Base-by-base conservation (phyloP, 1,284 basidiomycete species). In the Trametes pubescens region DNA sequence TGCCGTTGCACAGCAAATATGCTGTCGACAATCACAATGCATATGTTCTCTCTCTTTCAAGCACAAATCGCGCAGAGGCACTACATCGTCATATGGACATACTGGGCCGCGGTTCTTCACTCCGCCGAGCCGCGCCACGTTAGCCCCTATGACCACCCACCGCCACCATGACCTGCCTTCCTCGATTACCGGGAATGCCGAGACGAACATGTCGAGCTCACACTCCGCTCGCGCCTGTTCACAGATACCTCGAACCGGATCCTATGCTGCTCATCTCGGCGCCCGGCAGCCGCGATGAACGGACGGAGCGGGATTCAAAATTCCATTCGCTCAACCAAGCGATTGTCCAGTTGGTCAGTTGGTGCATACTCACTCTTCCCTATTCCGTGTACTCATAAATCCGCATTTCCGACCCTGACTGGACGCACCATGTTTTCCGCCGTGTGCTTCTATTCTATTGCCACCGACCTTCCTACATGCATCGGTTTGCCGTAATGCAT, bases 311-410 rank as follows among this genome's bases (percentile, higher is more conserved):
- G 79, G 96, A 99, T 75, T 91, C 93, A 7, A 90, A 91, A 68
- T 99, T 98, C 75, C 96, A 98, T 75, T 87, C 92, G 9, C 84
- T 99, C 48, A 99, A 99, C 78, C 88, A 92, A 75, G 97, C 97
- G 0, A 92, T 99, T 61, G 98, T 98, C 3, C 93, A 96, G 72
- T 81, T 99, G 71, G 96, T 97, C 74, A 68, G 87, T 80, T 34
- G 56, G n/a, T 38, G 48, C 40, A 46, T 14, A 22, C 37, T 22
- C 16, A 34, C 35, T 8, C 38, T 32, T 26, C 56, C 37, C 35
- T n/a, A 26, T 56, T 49, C 34, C 59, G 53, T 55, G 35, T 64
- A 57, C 51, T 64, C 53, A 57, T 24, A 58, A 57, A 54, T 51
- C 61, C 53, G 49, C 53, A 24, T 55, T 49, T 60, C 51, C 48